phyloP scores from a whole-genome alignment of 805 yeast genomes.

The Scheffersomyces lignosus region DNA sequence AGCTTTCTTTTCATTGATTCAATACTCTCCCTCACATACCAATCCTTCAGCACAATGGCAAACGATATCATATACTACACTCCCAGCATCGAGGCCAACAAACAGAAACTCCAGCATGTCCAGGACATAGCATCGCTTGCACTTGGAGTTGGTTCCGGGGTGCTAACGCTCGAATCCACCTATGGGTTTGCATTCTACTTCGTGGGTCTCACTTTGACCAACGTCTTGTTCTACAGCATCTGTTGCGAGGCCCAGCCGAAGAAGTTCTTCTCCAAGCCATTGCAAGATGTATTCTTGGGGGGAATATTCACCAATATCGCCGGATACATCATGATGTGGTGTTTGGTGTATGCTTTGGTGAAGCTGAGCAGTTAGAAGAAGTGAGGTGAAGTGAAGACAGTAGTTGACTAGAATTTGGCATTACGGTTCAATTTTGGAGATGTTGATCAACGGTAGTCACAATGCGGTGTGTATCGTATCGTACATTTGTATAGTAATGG shows the following conservation, averaged over 20 bases:
- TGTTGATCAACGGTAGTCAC: too few relatives aligned
- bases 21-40: too few relatives aligned
- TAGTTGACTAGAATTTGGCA: too few relatives aligned
- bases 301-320: constrained; percentile 33
- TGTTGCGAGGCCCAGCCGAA: constrained; percentile 33
- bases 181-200: constrained; percentile 37
- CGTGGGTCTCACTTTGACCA: constrained; percentile 32
- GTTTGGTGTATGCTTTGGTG: constrained; percentile 44
- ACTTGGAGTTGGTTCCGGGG: constrained; percentile 42
- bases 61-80: constrained; percentile 17
- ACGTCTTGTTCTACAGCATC: constrained; percentile 24
- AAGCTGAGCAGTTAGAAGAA: constrained; percentile 13
- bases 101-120: constrained; percentile 26
- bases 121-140: constrained; percentile 39
- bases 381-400: background rate
- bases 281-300: constrained; percentile 33
- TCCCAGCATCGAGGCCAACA: constrained; percentile 30
- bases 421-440: too few relatives aligned
- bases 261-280: constrained; percentile 25
- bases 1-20: too few relatives aligned
- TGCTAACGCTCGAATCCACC: constrained; percentile 36
- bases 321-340: constrained; percentile 50
- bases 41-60: constrained; percentile 4
- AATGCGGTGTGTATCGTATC: too few relatives aligned
- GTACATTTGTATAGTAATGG: too few relatives aligned